phyloP scores from a whole-genome alignment of 2,329 filamentous ascomycete genomes.

The Biscogniauxia marginata region DNA sequence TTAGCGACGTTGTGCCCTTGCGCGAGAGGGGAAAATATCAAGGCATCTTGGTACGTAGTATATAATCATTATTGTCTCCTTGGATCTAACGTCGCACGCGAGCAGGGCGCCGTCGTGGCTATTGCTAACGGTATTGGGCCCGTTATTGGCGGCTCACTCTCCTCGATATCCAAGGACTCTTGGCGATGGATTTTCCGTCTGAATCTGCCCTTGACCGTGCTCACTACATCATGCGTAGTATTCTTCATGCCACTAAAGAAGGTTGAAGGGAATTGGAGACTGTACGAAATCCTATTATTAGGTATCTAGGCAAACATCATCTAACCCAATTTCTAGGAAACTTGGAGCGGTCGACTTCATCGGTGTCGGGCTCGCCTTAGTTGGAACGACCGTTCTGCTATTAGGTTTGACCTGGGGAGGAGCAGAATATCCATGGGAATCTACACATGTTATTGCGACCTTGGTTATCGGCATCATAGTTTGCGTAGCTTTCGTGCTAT shows the following conservation, averaged over 20 bases:
- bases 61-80: background rate
- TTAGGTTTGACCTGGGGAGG: slow-evolving; percentile 59
- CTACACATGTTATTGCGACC: slow-evolving; percentile 52
- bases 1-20: slow-evolving; percentile 30
- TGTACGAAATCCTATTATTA: slow-evolving; percentile 30
- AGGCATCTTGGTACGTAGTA: slow-evolving; percentile 38
- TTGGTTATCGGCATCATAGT: slow-evolving; percentile 49
- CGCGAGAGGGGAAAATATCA: slow-evolving; percentile 32
- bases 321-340: slow-evolving; percentile 32
- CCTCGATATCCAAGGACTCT: slow-evolving; percentile 43
- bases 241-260: slow-evolving; percentile 58
- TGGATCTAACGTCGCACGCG: background rate
- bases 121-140: slow-evolving; percentile 55
- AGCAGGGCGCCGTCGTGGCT: slow-evolving; percentile 48
- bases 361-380: slow-evolving; percentile 46
- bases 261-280: slow-evolving; percentile 50
- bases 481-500: slow-evolving; percentile 50
- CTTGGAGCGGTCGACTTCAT: slow-evolving; percentile 51
- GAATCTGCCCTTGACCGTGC: slow-evolving; percentile 50
- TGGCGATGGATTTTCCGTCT: slow-evolving; percentile 56
- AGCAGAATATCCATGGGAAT: slow-evolving; percentile 55
- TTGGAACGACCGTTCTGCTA: slow-evolving; percentile 45
- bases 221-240: slow-evolving; percentile 46
- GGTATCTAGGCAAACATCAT: background rate
- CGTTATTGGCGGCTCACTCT: slow-evolving; percentile 51